Conservation (phyloP, 2,329 filamentous ascomycete genomes). For the Penicillium sp. region DNA sequence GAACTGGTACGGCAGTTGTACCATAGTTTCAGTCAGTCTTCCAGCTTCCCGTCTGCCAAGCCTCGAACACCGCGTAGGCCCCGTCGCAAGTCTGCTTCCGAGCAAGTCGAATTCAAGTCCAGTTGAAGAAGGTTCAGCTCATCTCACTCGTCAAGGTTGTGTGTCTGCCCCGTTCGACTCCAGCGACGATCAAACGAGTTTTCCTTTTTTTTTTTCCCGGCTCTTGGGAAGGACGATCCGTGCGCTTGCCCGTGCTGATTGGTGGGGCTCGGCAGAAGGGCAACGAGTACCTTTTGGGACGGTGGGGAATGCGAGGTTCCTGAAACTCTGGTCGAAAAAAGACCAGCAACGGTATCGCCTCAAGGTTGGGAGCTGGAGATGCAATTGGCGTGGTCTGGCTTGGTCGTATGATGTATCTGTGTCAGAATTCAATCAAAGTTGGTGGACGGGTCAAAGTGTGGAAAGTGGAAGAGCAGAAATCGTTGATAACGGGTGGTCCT, state of each 20-base stretch:
- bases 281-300: conserved; percentile 23
- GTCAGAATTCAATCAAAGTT: not conserved
- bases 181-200: conserved; percentile 14
- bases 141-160: not conserved
- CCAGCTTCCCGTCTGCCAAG: conserved; percentile 1
- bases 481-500: not conserved
- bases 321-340: conserved; percentile 12
- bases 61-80: conserved; percentile 14
- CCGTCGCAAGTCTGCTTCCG: not conserved
- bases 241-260: conserved; percentile 23
- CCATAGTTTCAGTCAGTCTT: not conserved
- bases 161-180: not conserved
- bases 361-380: not conserved
- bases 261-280: conserved; percentile 17
- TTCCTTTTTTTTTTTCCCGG: conserved; percentile 12
- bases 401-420: not conserved
- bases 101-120: not conserved
- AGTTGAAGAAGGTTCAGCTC: not conserved
- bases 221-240: conserved; percentile 22
- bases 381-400: not conserved
- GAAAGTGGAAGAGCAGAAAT: not conserved
- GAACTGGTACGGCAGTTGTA: not conserved
- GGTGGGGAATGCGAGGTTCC: conserved; percentile 15
- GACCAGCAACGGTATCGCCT: too few relatives aligned
- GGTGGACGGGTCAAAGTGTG: not conserved